A percentile compares a stretch with the other conserved stretches of the same genome.
Evolutionary conservation across 192 early-diverging fungal species (phyloP).

Genomic region (Borealophlyctis nickersoniae): DNA sequence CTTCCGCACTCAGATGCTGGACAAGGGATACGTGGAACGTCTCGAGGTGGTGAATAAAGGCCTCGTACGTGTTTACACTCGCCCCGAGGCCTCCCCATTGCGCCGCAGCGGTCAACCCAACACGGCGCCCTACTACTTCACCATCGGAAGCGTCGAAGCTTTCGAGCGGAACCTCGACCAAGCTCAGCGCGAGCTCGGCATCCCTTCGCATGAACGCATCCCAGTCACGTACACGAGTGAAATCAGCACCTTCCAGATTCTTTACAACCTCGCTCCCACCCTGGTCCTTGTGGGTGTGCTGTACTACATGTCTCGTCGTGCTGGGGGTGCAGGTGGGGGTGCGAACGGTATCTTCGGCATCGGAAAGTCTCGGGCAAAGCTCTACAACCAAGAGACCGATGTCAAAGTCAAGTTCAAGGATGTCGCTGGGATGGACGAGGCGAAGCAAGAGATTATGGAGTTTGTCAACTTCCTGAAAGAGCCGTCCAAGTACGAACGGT

Average conservation of each 20-base stretch:
- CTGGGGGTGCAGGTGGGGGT: conserved; percentile 54
- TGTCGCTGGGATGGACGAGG: conserved; percentile 98
- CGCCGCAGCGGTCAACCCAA: conserved; percentile 5
- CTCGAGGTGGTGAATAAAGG: conserved; percentile 86
- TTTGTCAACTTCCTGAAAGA: conserved; percentile 99
- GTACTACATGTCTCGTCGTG: conserved; percentile 81
- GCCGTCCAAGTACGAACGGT: conserved; percentile 81
- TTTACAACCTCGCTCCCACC: conserved; percentile 92
- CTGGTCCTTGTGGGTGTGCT: conserved; percentile 84
- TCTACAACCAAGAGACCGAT: conserved; percentile 97
- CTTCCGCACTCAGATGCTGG: conserved; percentile 82
- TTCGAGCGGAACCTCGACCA: conserved; percentile 90
- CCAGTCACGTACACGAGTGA: conserved; percentile 89
- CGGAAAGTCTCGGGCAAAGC: conserved; percentile 89
- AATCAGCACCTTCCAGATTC: conserved; percentile 64
- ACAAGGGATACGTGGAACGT: conserved; percentile 88
- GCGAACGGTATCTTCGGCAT: conserved; percentile 83
- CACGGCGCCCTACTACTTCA: conserved; percentile 64
- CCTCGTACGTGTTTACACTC: conserved; percentile 76
- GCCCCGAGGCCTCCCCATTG: conserved; percentile 56
- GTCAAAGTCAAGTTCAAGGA: conserved; percentile 98
- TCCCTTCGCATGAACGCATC: conserved; percentile 85
- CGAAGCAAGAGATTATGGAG: conserved; percentile 99
- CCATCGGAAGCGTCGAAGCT: conserved; percentile 89
- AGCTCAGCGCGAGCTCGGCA: conserved; percentile 87